Conservation (phyloP, 352 stramenopile species). For the Phytophthora pistaciae region DNA sequence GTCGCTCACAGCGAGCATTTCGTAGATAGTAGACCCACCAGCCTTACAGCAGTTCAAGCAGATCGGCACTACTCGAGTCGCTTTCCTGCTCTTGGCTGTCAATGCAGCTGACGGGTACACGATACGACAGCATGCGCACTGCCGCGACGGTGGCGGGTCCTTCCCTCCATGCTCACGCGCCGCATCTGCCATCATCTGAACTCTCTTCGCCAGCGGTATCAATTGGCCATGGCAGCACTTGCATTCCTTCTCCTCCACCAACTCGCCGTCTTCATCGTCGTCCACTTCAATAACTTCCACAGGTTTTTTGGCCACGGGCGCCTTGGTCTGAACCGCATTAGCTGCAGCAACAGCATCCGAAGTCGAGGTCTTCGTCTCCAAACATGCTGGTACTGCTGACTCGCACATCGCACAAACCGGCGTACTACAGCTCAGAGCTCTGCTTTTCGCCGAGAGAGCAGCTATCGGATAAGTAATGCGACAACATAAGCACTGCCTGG, state of each 20-base stretch:
- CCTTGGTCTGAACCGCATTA: neutral
- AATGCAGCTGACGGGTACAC: conserved; percentile 21
- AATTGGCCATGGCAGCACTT: conserved; percentile 20
- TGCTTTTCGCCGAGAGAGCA: conserved; percentile 10
- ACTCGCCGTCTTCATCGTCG: conserved; percentile 21
- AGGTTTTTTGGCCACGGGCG: neutral
- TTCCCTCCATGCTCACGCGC: conserved; percentile 12
- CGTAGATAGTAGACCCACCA: conserved; percentile 26
- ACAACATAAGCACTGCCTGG: conserved; percentile 18
- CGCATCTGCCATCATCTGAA: conserved; percentile 14
- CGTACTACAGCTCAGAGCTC: neutral
- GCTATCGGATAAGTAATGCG: conserved; percentile 13
- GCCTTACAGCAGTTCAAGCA: conserved; percentile 20
- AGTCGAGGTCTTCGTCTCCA: neutral
- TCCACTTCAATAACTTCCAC: conserved; percentile 18
- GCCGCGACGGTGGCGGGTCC: conserved; percentile 9
- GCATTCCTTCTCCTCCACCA: conserved; percentile 12
- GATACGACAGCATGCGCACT: conserved; percentile 35
- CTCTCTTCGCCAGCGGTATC: neutral
- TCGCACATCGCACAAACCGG: conserved; percentile 5
- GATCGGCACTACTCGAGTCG: conserved; percentile 24
- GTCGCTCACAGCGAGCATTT: conserved; percentile 29
- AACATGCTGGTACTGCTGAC: neutral
- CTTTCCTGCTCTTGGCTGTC: conserved; percentile 29
- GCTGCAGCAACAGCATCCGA: neutral